Conservation (phyloP, 192 early-diverging fungal genomes). For the Podila horticola region DNA sequence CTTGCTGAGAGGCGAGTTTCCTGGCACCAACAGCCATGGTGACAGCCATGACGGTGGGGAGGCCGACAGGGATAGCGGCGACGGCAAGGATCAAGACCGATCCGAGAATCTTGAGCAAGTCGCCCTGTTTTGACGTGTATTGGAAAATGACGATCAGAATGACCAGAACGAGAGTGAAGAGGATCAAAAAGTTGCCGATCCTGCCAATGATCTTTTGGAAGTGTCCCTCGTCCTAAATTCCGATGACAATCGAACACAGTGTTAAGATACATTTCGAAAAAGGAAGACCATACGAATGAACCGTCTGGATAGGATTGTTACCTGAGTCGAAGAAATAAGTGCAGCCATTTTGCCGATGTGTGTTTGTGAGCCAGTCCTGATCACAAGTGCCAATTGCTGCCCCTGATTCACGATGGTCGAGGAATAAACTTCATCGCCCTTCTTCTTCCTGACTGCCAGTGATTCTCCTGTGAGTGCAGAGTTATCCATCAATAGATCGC, state of each 20-base stretch:
- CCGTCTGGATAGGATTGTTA: not conserved
- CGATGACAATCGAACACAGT: not conserved
- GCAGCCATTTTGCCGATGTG: constrained; percentile 92
- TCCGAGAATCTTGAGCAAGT: constrained; percentile 69
- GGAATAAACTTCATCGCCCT: constrained; percentile 85
- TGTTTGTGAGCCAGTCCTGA: constrained; percentile 89
- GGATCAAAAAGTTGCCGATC: constrained; percentile 92
- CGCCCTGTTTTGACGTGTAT: constrained; percentile 55
- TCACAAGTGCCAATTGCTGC: constrained; percentile 88
- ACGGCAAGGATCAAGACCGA: constrained; percentile 87
- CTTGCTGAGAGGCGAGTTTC: constrained; percentile 87
- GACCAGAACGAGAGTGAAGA: constrained; percentile 79
- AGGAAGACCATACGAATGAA: not conserved
- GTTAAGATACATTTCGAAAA: constrained; percentile 5
- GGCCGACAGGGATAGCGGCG: constrained; percentile 92
- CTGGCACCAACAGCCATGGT: constrained; percentile 95
- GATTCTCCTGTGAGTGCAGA: constrained; percentile 94
- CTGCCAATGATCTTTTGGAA: constrained; percentile 95
- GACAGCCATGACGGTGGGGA: constrained; percentile 92
- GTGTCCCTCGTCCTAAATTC: constrained; percentile 79
- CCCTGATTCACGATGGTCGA: constrained; percentile 93
- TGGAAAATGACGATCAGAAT: constrained; percentile 79
- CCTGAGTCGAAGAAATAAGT: constrained; percentile 81
- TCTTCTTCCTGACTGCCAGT: constrained; percentile 83
- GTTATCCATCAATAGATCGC: constrained; percentile 86